Evolutionary conservation across 257 asterid species (phyloP).

Genomic region (Prunella vulgaris): DNA sequence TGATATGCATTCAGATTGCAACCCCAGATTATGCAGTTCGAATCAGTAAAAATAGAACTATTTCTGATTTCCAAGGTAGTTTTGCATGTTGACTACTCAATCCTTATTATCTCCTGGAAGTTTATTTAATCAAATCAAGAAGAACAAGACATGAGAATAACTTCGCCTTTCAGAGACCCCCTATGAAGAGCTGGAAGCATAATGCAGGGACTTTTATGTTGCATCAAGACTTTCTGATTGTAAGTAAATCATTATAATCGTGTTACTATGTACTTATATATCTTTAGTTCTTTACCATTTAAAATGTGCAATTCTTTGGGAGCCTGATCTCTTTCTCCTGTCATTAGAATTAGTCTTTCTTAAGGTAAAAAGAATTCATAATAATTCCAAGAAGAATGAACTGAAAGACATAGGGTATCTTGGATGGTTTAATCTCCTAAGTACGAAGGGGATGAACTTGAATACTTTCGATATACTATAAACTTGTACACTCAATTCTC

Average conservation of each 20-base stretch:
- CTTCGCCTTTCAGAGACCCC: constrained; percentile 5
- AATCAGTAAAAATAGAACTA: neutral
- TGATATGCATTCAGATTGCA: constrained; percentile 15
- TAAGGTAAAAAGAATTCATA: neutral
- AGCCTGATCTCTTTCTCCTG: neutral
- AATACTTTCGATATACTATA: too few relatives aligned
- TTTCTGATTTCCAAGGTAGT: constrained; percentile 1
- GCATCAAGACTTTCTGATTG: constrained; percentile 2
- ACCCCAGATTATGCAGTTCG: constrained; percentile 10
- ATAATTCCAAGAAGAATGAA: neutral
- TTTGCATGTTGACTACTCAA: neutral
- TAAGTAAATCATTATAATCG: neutral
- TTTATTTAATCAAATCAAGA: neutral
- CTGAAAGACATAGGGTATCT: neutral
- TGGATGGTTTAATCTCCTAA: neutral
- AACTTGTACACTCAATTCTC: too few relatives aligned
- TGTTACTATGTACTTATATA: neutral
- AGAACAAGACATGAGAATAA: neutral
- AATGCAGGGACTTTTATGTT: neutral
- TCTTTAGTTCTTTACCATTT: too few relatives aligned
- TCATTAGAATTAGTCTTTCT: neutral
- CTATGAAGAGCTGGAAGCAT: constrained; percentile 9
- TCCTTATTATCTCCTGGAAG: neutral
- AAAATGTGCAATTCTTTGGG: neutral
- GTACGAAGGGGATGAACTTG: neutral